Conservation (phyloP, 2,329 filamentous ascomycete species). For the Penicillium sp. region DNA sequence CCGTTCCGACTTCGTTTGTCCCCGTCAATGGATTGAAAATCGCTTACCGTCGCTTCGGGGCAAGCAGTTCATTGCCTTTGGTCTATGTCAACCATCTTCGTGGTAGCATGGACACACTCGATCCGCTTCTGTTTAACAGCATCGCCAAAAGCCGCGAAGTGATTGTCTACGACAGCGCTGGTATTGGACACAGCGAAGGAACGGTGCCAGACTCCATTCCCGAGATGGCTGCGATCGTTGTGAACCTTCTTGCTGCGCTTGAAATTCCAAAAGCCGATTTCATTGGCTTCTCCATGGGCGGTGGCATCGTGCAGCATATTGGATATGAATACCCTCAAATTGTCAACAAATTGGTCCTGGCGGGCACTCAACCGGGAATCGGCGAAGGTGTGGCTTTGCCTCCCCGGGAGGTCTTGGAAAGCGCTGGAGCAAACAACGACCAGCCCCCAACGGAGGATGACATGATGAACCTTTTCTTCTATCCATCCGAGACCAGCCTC, state of each 20-base stretch:
- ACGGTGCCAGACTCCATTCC: conserved; percentile 6
- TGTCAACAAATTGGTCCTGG: conserved; percentile 13
- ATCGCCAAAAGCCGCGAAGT: conserved; percentile 8
- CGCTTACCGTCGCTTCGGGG: conserved; percentile 9
- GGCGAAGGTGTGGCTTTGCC: conserved; percentile 10
- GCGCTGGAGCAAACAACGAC: conserved; percentile 10
- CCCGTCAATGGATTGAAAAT: conserved; percentile 7
- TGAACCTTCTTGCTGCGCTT: conserved; percentile 7
- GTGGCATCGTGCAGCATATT: conserved; percentile 6
- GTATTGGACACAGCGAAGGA: conserved; percentile 10
- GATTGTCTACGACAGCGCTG: conserved; percentile 9
- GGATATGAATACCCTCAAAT: conserved; percentile 7
- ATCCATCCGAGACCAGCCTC: conserved; percentile 9
- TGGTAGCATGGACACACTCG: conserved; percentile 11
- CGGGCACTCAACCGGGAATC: conserved; percentile 8
- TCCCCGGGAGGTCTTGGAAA: conserved; percentile 9
- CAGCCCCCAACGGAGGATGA: conserved; percentile 11
- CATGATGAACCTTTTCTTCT: conserved; percentile 11
- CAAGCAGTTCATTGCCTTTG: conserved; percentile 5
- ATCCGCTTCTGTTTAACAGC: conserved; percentile 11
- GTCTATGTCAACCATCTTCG: conserved; percentile 12
- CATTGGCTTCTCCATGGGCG: conserved; percentile 10
- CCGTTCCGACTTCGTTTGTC: conserved; percentile 4
- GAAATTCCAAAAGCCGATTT: conserved; percentile 8
- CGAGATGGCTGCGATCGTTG: conserved; percentile 6